These are phyloP conservation scores for Auricularia cornea DNA, from an alignment of 768 basidiomycete genomes.

Conservation along the genomic window DNA sequence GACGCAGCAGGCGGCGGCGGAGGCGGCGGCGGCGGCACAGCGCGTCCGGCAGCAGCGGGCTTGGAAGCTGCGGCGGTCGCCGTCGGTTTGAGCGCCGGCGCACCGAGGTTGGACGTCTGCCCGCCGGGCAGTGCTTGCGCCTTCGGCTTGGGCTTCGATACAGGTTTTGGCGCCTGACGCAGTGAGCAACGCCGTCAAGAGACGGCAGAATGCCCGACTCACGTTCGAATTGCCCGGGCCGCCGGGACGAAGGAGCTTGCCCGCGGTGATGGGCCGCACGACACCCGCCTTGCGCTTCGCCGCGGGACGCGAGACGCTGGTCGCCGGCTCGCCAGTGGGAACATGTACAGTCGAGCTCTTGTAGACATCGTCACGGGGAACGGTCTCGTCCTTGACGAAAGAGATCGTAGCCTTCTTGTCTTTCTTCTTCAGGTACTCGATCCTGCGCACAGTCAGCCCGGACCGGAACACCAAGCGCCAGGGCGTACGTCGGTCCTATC, in stretches of 20 bases:
- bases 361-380: slow-evolving; percentile 72
- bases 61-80: slow-evolving; percentile 19
- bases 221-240: slow-evolving; percentile 46
- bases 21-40: slow-evolving; percentile 35
- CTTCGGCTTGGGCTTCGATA: slow-evolving; percentile 48
- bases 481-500: slow-evolving; percentile 71
- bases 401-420: slow-evolving; percentile 86
- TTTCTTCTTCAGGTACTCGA: slow-evolving; percentile 94
- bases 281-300: slow-evolving; percentile 84
- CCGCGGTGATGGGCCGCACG: slow-evolving; percentile 76
- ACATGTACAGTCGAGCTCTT: slow-evolving; percentile 91
- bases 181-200: slow-evolving; percentile 17
- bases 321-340: slow-evolving; percentile 76
- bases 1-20: slow-evolving; percentile 46
- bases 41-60: slow-evolving; percentile 25
- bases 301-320: slow-evolving; percentile 72
- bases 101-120: slow-evolving; percentile 7
- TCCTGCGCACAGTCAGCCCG: slow-evolving; percentile 44
- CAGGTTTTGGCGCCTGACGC: slow-evolving; percentile 29
- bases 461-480: no score
- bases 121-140: slow-evolving; percentile 54
- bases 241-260: slow-evolving; percentile 69
- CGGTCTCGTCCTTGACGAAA: slow-evolving; percentile 81
- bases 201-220: not conserved
- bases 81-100: slow-evolving; percentile 27